Evolutionary conservation across 225 moss, liverwort and hornwort species (phyloP).

Genomic region (Polytrichum commune): DNA sequence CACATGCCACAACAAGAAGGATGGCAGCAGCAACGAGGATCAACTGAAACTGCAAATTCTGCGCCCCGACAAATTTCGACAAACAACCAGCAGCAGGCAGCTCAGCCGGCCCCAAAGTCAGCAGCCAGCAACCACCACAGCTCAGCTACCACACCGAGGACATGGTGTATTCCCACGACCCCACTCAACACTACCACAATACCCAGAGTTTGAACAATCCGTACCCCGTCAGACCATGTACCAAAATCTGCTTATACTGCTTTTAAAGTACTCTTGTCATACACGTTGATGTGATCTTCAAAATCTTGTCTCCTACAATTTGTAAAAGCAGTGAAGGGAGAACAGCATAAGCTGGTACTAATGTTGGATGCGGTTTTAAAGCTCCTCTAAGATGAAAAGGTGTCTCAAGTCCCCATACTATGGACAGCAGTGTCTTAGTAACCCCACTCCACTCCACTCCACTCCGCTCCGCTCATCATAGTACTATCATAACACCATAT

Average conservation of each 20-base stretch:
- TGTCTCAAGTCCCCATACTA: constrained; percentile 24
- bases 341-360: constrained; percentile 16
- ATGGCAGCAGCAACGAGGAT: constrained; percentile 37
- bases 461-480: constrained; percentile 30
- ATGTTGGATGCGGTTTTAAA: constrained; percentile 16
- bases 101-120: constrained; percentile 48
- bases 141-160: constrained; percentile 94
- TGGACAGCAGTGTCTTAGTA: constrained; percentile 19
- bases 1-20: constrained; percentile 40
- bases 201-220: constrained; percentile 76
- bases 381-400: constrained; percentile 27
- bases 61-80: constrained; percentile 41
- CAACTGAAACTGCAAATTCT: constrained; percentile 47
- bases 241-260: constrained; percentile 18
- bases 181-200: constrained; percentile 99
- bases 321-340: constrained; percentile 12
- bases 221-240: constrained; percentile 63
- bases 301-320: constrained; percentile 36
- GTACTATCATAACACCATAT: constrained; percentile 44
- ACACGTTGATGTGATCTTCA: constrained; percentile 26
- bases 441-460: constrained; percentile 12
- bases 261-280: constrained; percentile 29
- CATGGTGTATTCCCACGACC: constrained; percentile 94
- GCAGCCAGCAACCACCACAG: constrained; percentile 76
- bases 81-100: constrained; percentile 50